Percentiles rank a stretch among this genome's conserved stretches.
Evolutionary conservation across 805 yeast species (phyloP).

Genomic region (Starmera pachycereana): DNA sequence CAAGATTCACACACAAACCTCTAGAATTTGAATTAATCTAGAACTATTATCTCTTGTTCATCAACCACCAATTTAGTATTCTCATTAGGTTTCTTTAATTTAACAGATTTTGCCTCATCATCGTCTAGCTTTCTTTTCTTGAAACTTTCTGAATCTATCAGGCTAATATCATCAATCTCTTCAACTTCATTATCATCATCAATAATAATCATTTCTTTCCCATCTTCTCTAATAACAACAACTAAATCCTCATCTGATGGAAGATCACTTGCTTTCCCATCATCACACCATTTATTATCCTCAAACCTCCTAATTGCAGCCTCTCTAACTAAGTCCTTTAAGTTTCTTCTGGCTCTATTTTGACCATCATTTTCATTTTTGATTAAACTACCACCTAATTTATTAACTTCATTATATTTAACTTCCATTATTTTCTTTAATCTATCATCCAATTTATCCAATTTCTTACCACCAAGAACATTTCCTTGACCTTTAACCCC

Average conservation of each 20-base stretch:
- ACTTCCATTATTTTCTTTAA: conserved; percentile 26
- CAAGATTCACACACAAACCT: too few species aligned
- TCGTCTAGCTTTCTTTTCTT: background rate
- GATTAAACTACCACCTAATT: conserved; percentile 6
- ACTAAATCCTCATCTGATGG: conserved; percentile 38
- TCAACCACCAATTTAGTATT: too few species aligned
- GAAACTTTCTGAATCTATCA: background rate
- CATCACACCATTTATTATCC: conserved; percentile 41
- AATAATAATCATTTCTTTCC: background rate
- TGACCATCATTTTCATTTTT: conserved; percentile 2
- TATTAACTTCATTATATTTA: conserved; percentile 10
- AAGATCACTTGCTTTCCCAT: conserved; percentile 20
- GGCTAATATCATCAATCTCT: background rate
- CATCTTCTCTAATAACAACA: conserved; percentile 19
- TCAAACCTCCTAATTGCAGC: conserved; percentile 55
- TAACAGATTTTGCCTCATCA: background rate
- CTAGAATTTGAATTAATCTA: too few species aligned
- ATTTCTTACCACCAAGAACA: conserved; percentile 28
- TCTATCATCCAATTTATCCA: conserved; percentile 26
- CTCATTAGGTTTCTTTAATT: too few species aligned
- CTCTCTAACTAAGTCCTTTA: conserved; percentile 37
- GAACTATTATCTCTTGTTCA: too few species aligned
- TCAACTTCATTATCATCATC: conserved; percentile 2
- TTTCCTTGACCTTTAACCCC: conserved; percentile 32
- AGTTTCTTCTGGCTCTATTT: background rate